Percentiles rank a stretch among this genome's conserved stretches.
Conservation (phyloP, 169 alveolate species). For the Plasmodium relictum region DNA sequence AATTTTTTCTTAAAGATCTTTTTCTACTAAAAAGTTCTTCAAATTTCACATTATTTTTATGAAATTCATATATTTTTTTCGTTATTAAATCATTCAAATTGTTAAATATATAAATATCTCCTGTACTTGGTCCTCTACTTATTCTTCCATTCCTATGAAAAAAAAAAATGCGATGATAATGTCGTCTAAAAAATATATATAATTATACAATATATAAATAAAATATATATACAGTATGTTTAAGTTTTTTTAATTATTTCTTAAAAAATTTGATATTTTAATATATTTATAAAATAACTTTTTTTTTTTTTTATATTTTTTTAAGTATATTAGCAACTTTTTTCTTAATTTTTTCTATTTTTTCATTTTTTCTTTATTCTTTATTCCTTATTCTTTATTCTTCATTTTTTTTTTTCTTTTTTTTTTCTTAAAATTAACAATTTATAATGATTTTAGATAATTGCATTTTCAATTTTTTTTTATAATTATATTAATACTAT, state of each 20-base stretch:
- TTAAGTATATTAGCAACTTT: neutral
- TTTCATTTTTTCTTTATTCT: too few species aligned
- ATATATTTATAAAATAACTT: neutral
- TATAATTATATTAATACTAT: too few species aligned
- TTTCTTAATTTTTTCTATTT: too few species aligned
- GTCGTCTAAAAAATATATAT: neutral
- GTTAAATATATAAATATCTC: conserved; percentile 64
- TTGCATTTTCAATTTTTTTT: too few species aligned
- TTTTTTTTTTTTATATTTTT: neutral
- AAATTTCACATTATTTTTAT: conserved; percentile 65
- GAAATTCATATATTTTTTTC: conserved; percentile 57
- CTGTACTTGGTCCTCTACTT: conserved; percentile 68
- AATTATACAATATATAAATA: neutral
- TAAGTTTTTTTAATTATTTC: neutral
- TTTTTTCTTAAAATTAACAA: too few species aligned
- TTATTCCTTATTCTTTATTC: too few species aligned
- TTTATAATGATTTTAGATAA: too few species aligned
- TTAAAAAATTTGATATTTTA: too few species aligned
- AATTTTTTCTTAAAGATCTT: conserved; percentile 73
- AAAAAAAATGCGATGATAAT: neutral
- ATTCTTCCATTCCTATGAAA: conserved; percentile 59
- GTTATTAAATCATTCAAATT: conserved; percentile 41
- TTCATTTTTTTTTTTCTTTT: too few species aligned
- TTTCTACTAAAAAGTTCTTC: conserved; percentile 70
- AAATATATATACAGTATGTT: neutral